These are phyloP conservation scores for Sicyos edulis DNA, from an alignment of 306 rosid species.

Conservation along the genomic window DNA sequence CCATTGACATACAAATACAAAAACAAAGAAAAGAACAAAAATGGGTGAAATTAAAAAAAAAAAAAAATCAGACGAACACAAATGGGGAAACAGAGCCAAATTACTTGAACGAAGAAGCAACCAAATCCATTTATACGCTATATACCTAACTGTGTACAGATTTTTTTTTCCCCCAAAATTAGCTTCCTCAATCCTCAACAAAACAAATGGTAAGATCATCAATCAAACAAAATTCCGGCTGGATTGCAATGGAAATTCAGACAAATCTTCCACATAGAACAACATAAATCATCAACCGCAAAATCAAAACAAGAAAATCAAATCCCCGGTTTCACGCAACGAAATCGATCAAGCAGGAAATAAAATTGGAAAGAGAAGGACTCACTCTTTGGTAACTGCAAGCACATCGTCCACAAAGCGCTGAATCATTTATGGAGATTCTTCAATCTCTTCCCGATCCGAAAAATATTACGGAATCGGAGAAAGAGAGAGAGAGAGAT, in stretches of 20 bases:
- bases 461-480: conserved; percentile 12
- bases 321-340: background rate
- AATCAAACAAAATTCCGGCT: background rate
- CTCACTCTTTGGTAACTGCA: conserved; percentile 81
- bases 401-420: conserved; percentile 57
- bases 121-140: background rate
- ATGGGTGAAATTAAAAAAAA: background rate
- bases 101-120: background rate
- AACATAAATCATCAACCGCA: conserved; percentile 1
- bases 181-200: background rate
- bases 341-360: background rate
- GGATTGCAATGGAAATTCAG: too few species aligned
- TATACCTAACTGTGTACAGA: too few species aligned
- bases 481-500: background rate
- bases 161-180: background rate
- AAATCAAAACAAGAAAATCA: background rate
- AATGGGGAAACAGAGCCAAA: background rate
- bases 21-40: background rate
- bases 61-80: background rate
- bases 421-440: conserved; percentile 40
- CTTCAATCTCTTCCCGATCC: conserved; percentile 14
- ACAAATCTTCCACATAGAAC: background rate
- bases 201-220: background rate
- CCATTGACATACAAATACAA: background rate
- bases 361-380: background rate